Evolutionary conservation across 1,284 basidiomycete genomes (phyloP).

Genomic region (Moesziomyces parantarcticus): DNA sequence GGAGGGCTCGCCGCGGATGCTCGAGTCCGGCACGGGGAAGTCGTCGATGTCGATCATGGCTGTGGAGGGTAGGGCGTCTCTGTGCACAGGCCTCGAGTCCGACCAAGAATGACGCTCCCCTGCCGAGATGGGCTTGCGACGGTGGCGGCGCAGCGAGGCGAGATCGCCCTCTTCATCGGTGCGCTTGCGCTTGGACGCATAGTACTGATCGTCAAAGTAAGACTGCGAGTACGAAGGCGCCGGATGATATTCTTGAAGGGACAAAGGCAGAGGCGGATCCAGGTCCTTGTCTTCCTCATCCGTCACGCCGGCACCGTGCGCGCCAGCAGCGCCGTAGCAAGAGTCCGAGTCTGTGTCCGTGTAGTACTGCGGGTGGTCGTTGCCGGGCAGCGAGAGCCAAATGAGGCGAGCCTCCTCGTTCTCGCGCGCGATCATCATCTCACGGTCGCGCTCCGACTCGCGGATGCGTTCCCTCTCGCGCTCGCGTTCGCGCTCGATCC

Average conservation of each 20-base stretch:
- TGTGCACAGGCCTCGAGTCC: conserved; percentile 11
- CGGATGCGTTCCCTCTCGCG: conserved; percentile 48
- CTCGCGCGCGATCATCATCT: conserved; percentile 50
- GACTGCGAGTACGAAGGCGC: conserved; percentile 34
- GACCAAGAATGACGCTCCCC: conserved; percentile 19
- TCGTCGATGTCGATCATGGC: conserved; percentile 48
- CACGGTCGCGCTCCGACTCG: conserved; percentile 42
- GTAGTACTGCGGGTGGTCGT: conserved; percentile 60
- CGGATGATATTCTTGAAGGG: conserved; percentile 37
- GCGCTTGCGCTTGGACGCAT: conserved; percentile 34
- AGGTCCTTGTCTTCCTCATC: conserved; percentile 52
- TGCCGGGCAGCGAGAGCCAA: conserved; percentile 57
- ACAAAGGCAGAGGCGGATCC: conserved; percentile 36
- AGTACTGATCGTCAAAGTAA: conserved; percentile 21
- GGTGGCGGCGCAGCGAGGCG: conserved; percentile 13
- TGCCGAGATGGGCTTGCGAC: conserved; percentile 15
- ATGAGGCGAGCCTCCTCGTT: conserved; percentile 51
- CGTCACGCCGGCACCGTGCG: conserved; percentile 32
- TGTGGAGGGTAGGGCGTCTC: conserved; percentile 25
- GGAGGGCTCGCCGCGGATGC: conserved; percentile 42
- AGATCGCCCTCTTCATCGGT: conserved; percentile 8
- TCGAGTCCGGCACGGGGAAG: conserved; percentile 40
- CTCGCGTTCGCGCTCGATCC: conserved; percentile 37
- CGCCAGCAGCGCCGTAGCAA: conserved; percentile 43
- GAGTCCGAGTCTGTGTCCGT: conserved; percentile 58